Conservation (phyloP, 148 eudicot species). For the Beta vulgaris region DNA sequence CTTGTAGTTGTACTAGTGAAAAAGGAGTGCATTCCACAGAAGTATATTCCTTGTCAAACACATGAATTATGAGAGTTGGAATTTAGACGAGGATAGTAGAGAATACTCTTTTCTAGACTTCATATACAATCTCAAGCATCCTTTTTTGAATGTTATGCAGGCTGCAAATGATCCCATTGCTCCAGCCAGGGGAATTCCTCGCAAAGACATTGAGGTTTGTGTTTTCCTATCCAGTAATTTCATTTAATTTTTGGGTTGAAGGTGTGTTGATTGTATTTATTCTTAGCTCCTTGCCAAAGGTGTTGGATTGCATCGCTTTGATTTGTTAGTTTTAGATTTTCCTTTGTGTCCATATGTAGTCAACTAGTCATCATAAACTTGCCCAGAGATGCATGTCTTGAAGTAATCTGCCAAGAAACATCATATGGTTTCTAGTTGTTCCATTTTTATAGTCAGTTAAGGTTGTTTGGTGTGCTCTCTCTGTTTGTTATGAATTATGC, state of each 20-base stretch:
- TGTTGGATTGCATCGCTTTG: not conserved
- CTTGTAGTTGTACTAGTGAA: not conserved
- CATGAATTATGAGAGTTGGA: not conserved
- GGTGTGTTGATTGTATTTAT: not conserved
- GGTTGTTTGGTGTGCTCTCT: not conserved
- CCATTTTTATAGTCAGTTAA: not conserved
- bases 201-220: constrained; percentile 70
- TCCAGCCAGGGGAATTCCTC: constrained; percentile 91
- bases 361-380: not conserved
- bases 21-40: not conserved
- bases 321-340: not conserved
- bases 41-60: not conserved
- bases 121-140: not conserved
- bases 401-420: not conserved
- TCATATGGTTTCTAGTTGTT: not conserved
- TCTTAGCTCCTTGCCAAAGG: not conserved
- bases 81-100: not conserved
- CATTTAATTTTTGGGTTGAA: not conserved
- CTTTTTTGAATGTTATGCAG: constrained; percentile 35
- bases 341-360: not conserved
- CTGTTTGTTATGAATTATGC: not conserved
- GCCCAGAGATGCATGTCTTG: not conserved
- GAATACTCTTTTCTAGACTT: not conserved
- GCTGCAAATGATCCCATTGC: constrained; percentile 98
- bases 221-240: not conserved